Percentiles rank a stretch among this genome's conserved stretches.
Evolutionary conservation across 495 filamentous ascomycete genomes (phyloP).

Genomic region (Tuber borchii): DNA sequence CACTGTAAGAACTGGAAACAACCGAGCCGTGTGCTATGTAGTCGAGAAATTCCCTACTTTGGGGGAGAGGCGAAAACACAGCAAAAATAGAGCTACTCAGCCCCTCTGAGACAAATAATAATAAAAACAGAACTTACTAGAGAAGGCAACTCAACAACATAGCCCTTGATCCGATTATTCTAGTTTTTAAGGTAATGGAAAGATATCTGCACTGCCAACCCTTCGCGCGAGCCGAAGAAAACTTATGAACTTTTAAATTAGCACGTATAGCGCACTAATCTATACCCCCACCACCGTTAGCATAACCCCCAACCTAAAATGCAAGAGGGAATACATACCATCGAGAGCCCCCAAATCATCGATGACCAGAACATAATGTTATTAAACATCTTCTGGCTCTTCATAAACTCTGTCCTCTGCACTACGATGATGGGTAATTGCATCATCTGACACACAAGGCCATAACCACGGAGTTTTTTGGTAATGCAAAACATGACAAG

Average conservation of each 20-base stretch:
- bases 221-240: neutral
- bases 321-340: slow-evolving; percentile 54
- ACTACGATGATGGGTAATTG: slow-evolving; percentile 90
- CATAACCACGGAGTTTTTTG: slow-evolving; percentile 91
- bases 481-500: slow-evolving; percentile 97
- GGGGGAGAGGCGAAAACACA: neutral
- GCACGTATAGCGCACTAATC: slow-evolving; percentile 56
- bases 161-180: neutral
- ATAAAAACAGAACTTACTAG: neutral
- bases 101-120: neutral
- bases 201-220: neutral
- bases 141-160: neutral
- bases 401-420: slow-evolving; percentile 70
- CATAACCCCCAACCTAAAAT: neutral
- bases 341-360: slow-evolving; percentile 83
- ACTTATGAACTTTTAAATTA: slow-evolving; percentile 43
- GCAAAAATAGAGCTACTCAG: neutral
- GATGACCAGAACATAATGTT: slow-evolving; percentile 92
- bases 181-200: neutral
- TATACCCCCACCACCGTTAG: slow-evolving; percentile 31
- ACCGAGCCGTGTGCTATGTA: neutral
- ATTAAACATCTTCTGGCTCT: slow-evolving; percentile 68
- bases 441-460: slow-evolving; percentile 89
- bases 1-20: neutral
- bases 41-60: neutral